These are phyloP conservation scores for Erodium maritimum DNA, from an alignment of 345 rosid species.

Conservation along the genomic window DNA sequence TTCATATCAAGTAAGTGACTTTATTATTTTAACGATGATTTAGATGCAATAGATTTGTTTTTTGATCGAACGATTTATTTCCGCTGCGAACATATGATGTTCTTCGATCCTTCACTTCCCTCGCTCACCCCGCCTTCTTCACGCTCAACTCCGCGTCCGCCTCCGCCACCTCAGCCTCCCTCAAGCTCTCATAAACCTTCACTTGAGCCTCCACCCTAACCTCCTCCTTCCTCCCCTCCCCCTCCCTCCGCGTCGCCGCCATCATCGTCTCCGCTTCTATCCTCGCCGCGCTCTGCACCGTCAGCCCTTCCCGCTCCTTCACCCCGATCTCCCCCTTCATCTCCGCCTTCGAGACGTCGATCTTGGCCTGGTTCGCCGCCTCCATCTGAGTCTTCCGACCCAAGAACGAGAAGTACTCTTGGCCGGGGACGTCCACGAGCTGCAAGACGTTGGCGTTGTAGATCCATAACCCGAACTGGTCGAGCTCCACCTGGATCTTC, in stretches of 20 bases:
- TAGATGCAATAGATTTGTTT: no score
- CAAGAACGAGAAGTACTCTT: constrained; percentile 71
- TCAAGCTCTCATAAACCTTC: constrained; percentile 59
- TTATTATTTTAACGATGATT: no score
- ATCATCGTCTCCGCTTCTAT: constrained; percentile 71
- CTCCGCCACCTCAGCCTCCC: constrained; percentile 62
- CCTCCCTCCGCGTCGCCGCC: constrained; percentile 38
- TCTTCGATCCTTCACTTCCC: no score
- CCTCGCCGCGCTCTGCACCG: constrained; percentile 63
- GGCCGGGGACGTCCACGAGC: constrained; percentile 73
- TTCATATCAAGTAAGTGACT: no score
- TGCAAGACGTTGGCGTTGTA: constrained; percentile 78
- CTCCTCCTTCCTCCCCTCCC: constrained; percentile 64
- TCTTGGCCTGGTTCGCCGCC: constrained; percentile 65
- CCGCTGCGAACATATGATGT: no score
- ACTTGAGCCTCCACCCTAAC: constrained; percentile 47
- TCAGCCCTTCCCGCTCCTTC: constrained; percentile 44
- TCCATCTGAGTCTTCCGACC: constrained; percentile 90
- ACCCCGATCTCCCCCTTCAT: constrained; percentile 79
- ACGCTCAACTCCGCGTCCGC: constrained; percentile 55
- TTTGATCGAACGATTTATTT: no score
- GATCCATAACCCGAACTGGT: constrained; percentile 63
- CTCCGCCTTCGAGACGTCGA: constrained; percentile 64
- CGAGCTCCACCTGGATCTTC: constrained; percentile 62
- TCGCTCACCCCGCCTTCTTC: constrained; percentile 66